Conservation (phyloP, 2,329 filamentous ascomycete genomes). For the Pseudocercospora fijiensis region DNA sequence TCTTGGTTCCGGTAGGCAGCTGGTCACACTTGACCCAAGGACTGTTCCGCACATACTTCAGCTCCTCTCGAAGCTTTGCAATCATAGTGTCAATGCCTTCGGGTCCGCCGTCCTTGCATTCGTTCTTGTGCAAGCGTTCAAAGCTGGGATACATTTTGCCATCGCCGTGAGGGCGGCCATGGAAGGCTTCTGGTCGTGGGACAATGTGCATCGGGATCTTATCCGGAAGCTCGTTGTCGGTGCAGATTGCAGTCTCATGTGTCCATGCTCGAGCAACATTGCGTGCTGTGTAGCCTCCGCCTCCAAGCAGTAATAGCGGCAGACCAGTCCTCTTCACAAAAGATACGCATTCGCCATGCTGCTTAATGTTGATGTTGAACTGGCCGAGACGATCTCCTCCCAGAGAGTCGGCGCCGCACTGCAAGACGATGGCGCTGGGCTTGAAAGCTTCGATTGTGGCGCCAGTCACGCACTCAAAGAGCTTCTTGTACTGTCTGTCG, state of each 20-base stretch:
- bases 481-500: conserved; percentile 72
- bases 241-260: conserved; percentile 89
- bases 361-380: conserved; percentile 95
- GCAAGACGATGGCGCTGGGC: conserved; percentile 87
- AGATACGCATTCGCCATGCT: conserved; percentile 85
- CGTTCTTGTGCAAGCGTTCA: conserved; percentile 60
- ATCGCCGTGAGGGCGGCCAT: conserved; percentile 67
- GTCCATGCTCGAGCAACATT: conserved; percentile 97
- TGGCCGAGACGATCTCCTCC: conserved; percentile 90
- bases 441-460: conserved; percentile 77
- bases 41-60: conserved; percentile 78
- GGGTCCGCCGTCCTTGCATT: conserved; percentile 75
- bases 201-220: conserved; percentile 71
- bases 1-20: conserved; percentile 68
- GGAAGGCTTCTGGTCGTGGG: conserved; percentile 83
- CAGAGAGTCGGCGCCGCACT: conserved; percentile 92
- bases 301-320: conserved; percentile 86
- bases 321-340: conserved; percentile 79
- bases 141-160: conserved; percentile 80
- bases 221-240: conserved; percentile 69
- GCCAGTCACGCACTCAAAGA: conserved; percentile 80
- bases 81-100: conserved; percentile 66
- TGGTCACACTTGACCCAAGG: conserved; percentile 83
- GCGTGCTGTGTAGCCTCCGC: conserved; percentile 91
- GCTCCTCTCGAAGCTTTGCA: conserved; percentile 75